These are phyloP conservation scores for Zygnema cylindricum DNA, from an alignment of 139 green algal genomes.

Conservation along the genomic window DNA sequence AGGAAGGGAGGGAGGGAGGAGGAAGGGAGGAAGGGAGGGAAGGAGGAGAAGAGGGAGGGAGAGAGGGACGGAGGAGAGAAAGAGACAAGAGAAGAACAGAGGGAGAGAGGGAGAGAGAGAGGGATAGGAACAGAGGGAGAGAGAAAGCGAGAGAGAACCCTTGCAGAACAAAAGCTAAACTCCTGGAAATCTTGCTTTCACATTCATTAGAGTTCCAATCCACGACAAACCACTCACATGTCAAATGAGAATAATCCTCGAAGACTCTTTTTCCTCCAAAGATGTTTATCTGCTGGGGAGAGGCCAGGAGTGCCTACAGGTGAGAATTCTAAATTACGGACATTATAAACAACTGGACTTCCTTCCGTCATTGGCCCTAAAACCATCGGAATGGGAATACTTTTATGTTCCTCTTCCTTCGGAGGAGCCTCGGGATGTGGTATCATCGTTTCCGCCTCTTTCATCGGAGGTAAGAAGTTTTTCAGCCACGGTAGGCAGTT, in stretches of 20 bases:
- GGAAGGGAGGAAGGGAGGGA: too few relatives aligned
- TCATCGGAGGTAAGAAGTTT: background rate
- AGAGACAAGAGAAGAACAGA: too few relatives aligned
- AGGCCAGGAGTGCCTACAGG: background rate
- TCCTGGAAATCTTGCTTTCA: too few relatives aligned
- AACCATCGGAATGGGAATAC: background rate
- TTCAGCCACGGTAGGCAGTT: background rate
- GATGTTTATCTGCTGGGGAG: constrained; percentile 20
- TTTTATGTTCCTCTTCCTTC: background rate
- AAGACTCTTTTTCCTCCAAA: constrained; percentile 38
- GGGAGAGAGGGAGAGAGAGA: too few relatives aligned
- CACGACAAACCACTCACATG: background rate
- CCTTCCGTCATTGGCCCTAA: background rate
- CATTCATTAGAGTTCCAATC: too few relatives aligned
- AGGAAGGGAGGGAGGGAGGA: too few relatives aligned
- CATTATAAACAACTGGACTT: background rate
- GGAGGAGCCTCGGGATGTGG: background rate
- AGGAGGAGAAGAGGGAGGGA: too few relatives aligned
- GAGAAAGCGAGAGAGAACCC: too few relatives aligned
- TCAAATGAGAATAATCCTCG: constrained; percentile 22
- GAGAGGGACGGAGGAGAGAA: too few relatives aligned
- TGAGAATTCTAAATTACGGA: background rate
- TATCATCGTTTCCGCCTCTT: background rate
- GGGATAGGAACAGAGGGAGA: too few relatives aligned
- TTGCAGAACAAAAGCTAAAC: too few relatives aligned